Conservation (phyloP, 768 basidiomycete species). For the Macrolepiota dolichaula region DNA sequence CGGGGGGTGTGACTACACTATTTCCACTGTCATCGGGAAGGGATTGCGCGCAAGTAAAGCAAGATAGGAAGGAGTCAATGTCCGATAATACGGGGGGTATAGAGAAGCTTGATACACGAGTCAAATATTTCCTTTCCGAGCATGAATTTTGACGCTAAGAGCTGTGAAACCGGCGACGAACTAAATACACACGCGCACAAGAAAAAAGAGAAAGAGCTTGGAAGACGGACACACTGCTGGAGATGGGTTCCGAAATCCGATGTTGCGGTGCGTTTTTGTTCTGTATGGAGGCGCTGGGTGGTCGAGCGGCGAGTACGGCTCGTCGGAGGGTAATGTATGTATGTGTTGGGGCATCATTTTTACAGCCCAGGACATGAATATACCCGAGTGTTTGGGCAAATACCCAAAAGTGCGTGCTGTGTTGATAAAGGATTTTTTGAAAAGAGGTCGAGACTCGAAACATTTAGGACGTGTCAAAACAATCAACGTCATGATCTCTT, state of each 20-base stretch:
- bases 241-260: neutral
- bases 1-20: neutral
- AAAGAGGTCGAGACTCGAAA: neutral
- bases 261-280: neutral
- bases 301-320: neutral
- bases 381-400: neutral
- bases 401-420: neutral
- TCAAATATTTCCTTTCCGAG: neutral
- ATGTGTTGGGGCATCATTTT: no score
- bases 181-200: neutral
- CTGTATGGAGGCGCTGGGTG: neutral
- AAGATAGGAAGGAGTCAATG: neutral
- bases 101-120: constrained; percentile 10
- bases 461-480: neutral
- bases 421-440: neutral
- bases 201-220: neutral
- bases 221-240: neutral
- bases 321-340: neutral
- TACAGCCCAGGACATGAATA: neutral
- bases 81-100: neutral
- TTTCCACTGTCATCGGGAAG: constrained; percentile 10
- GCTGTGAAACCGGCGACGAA: neutral
- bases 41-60: neutral
- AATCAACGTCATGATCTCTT: neutral
- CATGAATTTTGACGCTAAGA: neutral